Evolutionary conservation across 2,329 filamentous ascomycete genomes (phyloP).

Genomic region (Paraconiothyrium sp.): DNA sequence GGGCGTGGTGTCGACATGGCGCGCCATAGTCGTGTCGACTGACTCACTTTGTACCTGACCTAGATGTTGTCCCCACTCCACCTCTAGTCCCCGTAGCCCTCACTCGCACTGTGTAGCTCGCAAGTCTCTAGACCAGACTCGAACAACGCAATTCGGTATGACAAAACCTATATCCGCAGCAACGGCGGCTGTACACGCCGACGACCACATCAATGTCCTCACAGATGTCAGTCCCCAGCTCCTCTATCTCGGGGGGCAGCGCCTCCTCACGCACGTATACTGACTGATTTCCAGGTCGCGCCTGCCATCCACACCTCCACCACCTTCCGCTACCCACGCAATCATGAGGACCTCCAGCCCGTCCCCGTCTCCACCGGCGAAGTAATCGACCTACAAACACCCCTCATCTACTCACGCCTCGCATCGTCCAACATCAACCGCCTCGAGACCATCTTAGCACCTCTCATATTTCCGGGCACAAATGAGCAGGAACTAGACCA

Average conservation of each 20-base stretch:
- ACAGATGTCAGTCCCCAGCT: constrained; percentile 62
- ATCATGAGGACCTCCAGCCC: constrained; percentile 72
- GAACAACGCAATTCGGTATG: constrained; percentile 19
- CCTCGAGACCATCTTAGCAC: constrained; percentile 82
- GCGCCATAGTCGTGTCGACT: background rate
- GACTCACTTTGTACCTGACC: constrained; percentile 2
- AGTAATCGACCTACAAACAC: constrained; percentile 38
- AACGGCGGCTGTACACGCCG: constrained; percentile 81
- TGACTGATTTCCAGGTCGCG: constrained; percentile 62
- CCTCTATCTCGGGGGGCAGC: no score
- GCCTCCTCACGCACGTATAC: background rate
- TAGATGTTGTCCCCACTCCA: background rate
- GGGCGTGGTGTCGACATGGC: constrained; percentile 8
- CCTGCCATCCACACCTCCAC: constrained; percentile 91
- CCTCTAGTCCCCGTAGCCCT: no score
- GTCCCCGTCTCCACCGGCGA: constrained; percentile 55
- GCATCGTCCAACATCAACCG: constrained; percentile 82
- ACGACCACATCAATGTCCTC: constrained; percentile 77
- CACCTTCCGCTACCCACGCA: constrained; percentile 81
- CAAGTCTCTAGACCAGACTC: background rate
- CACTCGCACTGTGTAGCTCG: background rate
- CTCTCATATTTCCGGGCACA: constrained; percentile 69
- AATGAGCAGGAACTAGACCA: constrained; percentile 26
- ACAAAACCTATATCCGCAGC: constrained; percentile 60
- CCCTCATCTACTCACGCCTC: constrained; percentile 79